phyloP scores from a whole-genome alignment of 1,284 basidiomycete species.

The Kalmanozyma brasiliensis region DNA sequence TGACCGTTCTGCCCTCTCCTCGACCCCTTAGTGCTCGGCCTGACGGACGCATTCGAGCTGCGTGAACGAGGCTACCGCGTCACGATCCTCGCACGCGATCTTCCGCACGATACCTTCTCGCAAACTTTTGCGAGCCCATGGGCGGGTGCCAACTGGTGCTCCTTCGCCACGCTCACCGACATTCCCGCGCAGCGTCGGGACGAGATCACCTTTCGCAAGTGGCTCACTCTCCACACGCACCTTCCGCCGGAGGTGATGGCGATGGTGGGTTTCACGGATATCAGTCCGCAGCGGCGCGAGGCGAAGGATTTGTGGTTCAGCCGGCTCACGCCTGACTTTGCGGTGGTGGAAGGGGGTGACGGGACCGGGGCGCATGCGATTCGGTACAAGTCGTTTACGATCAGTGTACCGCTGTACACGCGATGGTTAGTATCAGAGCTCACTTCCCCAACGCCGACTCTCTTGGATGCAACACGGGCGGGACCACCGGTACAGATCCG shows the following conservation, averaged over 20 bases:
- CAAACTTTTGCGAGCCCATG: constrained; percentile 77
- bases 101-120: constrained; percentile 75
- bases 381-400: constrained; percentile 52
- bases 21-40: constrained; percentile 72
- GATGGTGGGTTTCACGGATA: constrained; percentile 51
- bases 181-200: constrained; percentile 35
- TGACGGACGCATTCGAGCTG: constrained; percentile 70
- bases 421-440: constrained; percentile 52
- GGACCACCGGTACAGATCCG: constrained; percentile 45
- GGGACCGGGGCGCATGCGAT: constrained; percentile 26
- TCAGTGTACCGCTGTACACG: constrained; percentile 54
- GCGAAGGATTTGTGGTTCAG: constrained; percentile 50
- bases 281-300: constrained; percentile 27
- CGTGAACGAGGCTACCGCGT: constrained; percentile 71
- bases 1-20: too few species aligned
- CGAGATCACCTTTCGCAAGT: constrained; percentile 45
- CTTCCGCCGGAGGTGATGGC: constrained; percentile 47
- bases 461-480: constrained; percentile 9
- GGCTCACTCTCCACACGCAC: constrained; percentile 32
- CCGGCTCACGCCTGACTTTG: constrained; percentile 34
- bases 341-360: constrained; percentile 18
- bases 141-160: constrained; percentile 80
- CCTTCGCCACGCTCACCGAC: constrained; percentile 70
- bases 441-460: constrained; percentile 6
- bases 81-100: constrained; percentile 75